Conservation (phyloP, 257 asterid species). For the Fraxinus anomala region DNA sequence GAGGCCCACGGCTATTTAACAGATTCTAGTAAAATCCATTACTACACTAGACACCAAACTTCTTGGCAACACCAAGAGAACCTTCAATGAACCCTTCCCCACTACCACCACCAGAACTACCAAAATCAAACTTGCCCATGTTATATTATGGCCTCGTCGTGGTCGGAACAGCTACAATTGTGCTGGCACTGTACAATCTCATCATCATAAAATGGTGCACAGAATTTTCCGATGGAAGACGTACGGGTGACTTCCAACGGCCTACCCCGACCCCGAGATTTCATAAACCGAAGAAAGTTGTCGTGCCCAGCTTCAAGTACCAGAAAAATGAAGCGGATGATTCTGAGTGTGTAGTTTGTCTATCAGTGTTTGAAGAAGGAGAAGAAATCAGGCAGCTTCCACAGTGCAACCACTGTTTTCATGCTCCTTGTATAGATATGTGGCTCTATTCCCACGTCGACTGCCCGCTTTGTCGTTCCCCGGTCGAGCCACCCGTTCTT, state of each 20-base stretch:
- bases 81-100: conserved; percentile 21
- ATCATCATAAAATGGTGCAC: conserved; percentile 41
- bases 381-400: conserved; percentile 62
- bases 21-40: conserved; percentile 10
- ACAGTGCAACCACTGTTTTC: conserved; percentile 65
- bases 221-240: not conserved
- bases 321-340: conserved; percentile 38
- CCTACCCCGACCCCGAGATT: conserved; percentile 23
- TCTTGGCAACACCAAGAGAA: conserved; percentile 31
- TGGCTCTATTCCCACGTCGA: conserved; percentile 72
- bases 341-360: conserved; percentile 61
- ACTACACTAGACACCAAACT: conserved; percentile 1
- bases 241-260: not conserved
- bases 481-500: conserved; percentile 41
- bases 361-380: conserved; percentile 65
- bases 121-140: conserved; percentile 39
- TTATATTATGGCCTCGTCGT: conserved; percentile 53
- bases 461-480: conserved; percentile 78
- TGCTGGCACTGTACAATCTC: conserved; percentile 48
- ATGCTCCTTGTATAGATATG: conserved; percentile 74
- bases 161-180: conserved; percentile 41
- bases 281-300: conserved; percentile 17
- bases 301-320: conserved; percentile 61
- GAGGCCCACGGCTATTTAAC: not conserved
- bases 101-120: not conserved